Evolutionary conservation across 2,329 filamentous ascomycete genomes (phyloP).

Genomic region (Chrysoporthe cubensis): DNA sequence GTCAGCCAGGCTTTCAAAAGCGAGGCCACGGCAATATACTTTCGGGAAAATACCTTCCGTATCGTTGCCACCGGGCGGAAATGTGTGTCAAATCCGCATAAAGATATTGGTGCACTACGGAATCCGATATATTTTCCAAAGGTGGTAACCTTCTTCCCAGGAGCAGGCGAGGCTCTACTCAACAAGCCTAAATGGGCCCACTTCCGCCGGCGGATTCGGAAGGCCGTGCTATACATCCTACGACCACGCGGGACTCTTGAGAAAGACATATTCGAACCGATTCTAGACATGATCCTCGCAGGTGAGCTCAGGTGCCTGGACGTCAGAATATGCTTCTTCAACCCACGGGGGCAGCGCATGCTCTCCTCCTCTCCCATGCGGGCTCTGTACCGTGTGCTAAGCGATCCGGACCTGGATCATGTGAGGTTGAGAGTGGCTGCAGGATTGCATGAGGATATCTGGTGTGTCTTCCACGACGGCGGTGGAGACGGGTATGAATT

Average conservation of each 20-base stretch:
- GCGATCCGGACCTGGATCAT: slow-evolving; percentile 49
- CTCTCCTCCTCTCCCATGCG: slow-evolving; percentile 24
- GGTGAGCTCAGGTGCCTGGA: slow-evolving; percentile 33
- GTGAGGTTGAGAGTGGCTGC: slow-evolving; percentile 44
- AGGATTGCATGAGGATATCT: slow-evolving; percentile 41
- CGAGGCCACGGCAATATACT: slow-evolving; percentile 35
- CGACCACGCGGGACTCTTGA: slow-evolving; percentile 31
- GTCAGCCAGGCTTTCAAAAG: slow-evolving; percentile 30
- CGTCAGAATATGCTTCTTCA: slow-evolving; percentile 23
- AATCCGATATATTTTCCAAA: background rate
- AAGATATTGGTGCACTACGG: background rate
- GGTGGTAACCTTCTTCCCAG: slow-evolving; percentile 1
- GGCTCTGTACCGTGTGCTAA: slow-evolving; percentile 46
- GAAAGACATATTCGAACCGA: slow-evolving; percentile 29
- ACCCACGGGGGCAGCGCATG: slow-evolving; percentile 23
- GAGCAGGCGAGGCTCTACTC: slow-evolving; percentile 8
- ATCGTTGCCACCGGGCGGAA: slow-evolving; percentile 29
- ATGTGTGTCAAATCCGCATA: background rate
- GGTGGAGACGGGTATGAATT: background rate
- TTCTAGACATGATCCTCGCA: slow-evolving; percentile 36
- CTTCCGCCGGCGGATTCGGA: slow-evolving; percentile 31
- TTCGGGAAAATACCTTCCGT: slow-evolving; percentile 36
- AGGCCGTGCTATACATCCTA: slow-evolving; percentile 31
- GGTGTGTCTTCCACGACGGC: slow-evolving; percentile 48
- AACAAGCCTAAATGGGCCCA: background rate